Evolutionary conservation across 1,284 basidiomycete genomes (phyloP).

Genomic region (Prillingera fragicola): DNA sequence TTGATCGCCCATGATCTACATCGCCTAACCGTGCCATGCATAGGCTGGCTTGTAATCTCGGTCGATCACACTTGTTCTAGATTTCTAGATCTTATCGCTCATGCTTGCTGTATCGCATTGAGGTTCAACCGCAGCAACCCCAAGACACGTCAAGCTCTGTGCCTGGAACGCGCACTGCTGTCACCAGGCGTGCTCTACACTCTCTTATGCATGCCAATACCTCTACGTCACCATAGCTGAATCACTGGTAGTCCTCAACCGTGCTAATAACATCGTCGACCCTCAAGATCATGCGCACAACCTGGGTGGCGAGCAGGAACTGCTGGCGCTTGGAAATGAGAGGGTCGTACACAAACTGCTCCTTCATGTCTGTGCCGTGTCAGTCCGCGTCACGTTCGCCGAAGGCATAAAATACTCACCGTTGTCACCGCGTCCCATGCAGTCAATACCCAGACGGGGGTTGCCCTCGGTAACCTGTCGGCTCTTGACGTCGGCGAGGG

Average conservation of each 20-base stretch:
- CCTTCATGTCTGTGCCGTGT: constrained; percentile 76
- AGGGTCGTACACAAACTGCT: constrained; percentile 95
- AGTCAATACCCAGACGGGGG: constrained; percentile 87
- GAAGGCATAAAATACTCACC: constrained; percentile 53
- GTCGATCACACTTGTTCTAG: too few species aligned
- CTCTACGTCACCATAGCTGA: too few species aligned
- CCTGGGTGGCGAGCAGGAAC: constrained; percentile 93
- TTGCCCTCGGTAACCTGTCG: constrained; percentile 84
- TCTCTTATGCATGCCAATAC: too few species aligned
- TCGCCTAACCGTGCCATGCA: too few species aligned
- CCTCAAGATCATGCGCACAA: constrained; percentile 50
- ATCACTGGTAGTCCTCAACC: constrained; percentile 8
- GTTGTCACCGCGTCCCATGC: constrained; percentile 75
- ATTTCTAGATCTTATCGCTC: too few species aligned
- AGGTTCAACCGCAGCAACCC: too few species aligned
- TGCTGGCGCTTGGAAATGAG: constrained; percentile 97
- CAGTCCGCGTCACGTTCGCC: background rate
- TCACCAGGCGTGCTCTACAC: too few species aligned
- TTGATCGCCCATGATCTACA: too few species aligned
- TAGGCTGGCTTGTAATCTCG: too few species aligned
- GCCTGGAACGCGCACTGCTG: too few species aligned
- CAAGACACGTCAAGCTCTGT: too few species aligned
- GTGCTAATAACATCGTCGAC: constrained; percentile 45
- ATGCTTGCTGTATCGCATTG: too few species aligned
- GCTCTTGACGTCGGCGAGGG: constrained; percentile 88